These are phyloP conservation scores for Aspergillus ochraceus DNA, from an alignment of 2,329 filamentous ascomycete species.

Conservation along the genomic window DNA sequence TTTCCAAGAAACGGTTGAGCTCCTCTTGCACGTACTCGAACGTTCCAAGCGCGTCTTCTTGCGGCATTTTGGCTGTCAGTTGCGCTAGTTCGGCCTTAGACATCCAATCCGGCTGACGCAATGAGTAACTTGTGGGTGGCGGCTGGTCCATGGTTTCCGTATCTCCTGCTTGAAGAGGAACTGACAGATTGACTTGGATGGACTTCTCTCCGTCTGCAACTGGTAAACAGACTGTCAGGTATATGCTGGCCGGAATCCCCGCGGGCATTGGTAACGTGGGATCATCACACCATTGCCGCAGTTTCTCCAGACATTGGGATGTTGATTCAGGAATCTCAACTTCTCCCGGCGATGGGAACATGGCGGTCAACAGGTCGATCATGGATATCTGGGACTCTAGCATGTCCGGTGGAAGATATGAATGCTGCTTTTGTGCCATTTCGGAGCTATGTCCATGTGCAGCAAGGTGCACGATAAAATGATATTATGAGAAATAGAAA, in stretches of 20 bases:
- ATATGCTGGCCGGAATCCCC: conserved; percentile 22
- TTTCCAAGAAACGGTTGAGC: conserved; percentile 30
- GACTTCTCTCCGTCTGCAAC: conserved; percentile 23
- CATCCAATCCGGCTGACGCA: conserved; percentile 55
- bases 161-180: conserved; percentile 24
- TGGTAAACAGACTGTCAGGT: conserved; percentile 26
- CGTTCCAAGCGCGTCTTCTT: conserved; percentile 46
- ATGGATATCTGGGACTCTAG: conserved; percentile 51
- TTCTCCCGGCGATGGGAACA: conserved; percentile 48
- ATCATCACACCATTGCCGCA: conserved; percentile 29
- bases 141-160: conserved; percentile 20
- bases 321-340: conserved; percentile 44
- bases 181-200: conserved; percentile 30
- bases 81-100: conserved; percentile 48
- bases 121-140: conserved; percentile 28
- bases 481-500: too few relatives aligned
- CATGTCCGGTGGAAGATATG: conserved; percentile 43
- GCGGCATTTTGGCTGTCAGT: conserved; percentile 43
- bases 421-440: conserved; percentile 16
- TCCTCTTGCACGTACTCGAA: conserved; percentile 47
- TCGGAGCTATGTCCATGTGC: neutral
- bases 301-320: conserved; percentile 24
- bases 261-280: conserved; percentile 8
- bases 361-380: conserved; percentile 54
- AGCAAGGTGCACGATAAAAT: too few relatives aligned